Conservation (phyloP, 2,329 filamentous ascomycete species). For the Cyphellophora attinorum region DNA sequence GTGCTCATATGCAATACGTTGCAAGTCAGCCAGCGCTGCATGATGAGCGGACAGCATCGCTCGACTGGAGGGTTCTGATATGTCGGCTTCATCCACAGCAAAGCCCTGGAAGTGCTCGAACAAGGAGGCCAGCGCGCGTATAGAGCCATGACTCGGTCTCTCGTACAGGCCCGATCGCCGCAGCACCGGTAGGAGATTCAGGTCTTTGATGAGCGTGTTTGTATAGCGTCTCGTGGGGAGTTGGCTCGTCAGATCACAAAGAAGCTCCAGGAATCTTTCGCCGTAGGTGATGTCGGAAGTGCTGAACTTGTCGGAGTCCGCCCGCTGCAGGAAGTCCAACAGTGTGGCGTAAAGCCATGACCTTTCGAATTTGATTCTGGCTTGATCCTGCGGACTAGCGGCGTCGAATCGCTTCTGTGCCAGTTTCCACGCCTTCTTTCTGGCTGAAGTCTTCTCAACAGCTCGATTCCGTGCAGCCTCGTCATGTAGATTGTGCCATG, state of each 20-base stretch:
- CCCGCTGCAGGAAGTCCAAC: constrained; percentile 66
- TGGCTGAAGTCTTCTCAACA: constrained; percentile 61
- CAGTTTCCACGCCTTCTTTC: constrained; percentile 86
- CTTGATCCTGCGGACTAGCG: constrained; percentile 62
- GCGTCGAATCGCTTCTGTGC: constrained; percentile 77
- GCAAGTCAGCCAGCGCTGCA: constrained; percentile 63
- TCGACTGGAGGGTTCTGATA: constrained; percentile 60
- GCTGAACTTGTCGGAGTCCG: constrained; percentile 45
- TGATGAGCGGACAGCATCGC: constrained; percentile 77
- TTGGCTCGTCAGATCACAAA: constrained; percentile 86
- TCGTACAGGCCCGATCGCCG: constrained; percentile 69
- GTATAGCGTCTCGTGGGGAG: constrained; percentile 88
- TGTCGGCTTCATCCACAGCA: constrained; percentile 82
- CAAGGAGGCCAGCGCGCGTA: constrained; percentile 73
- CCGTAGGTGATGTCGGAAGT: constrained; percentile 65
- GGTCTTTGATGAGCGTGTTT: constrained; percentile 75
- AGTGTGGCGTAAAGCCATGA: constrained; percentile 86
- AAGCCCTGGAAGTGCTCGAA: constrained; percentile 82
- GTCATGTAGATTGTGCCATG: constrained; percentile 86
- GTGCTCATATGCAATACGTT: constrained; percentile 65
- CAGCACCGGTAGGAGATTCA: constrained; percentile 72
- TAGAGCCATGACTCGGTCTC: constrained; percentile 61
- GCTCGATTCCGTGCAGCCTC: constrained; percentile 64
- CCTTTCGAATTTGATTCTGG: constrained; percentile 77
- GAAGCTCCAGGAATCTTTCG: constrained; percentile 84